Conservation (phyloP, 441 rosid genomes). For the Populus tomentosa region DNA sequence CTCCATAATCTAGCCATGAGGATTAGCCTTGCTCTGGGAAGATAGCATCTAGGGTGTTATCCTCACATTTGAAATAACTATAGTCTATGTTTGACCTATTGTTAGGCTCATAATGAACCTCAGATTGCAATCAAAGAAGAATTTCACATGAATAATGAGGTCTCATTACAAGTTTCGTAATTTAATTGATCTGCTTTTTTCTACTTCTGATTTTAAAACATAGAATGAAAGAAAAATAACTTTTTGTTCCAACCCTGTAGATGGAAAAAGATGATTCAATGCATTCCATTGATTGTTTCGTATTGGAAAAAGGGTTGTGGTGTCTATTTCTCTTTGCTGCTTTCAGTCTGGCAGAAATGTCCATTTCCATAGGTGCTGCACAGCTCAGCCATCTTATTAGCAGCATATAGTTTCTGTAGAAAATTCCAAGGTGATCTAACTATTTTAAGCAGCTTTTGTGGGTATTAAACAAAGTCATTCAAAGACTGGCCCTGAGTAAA, state of each 20-base stretch:
- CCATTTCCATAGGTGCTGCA: background rate
- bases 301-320: no score
- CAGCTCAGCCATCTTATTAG: background rate
- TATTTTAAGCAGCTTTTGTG: background rate
- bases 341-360: background rate
- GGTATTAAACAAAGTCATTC: background rate
- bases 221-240: no score
- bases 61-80: conserved; percentile 4
- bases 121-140: background rate
- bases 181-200: background rate
- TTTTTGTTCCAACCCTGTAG: background rate
- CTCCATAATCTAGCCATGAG: background rate
- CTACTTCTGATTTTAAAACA: background rate
- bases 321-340: background rate
- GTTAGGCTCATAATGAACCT: background rate
- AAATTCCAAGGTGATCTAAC: background rate
- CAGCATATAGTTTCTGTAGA: background rate
- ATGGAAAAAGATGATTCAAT: background rate
- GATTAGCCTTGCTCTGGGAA: background rate
- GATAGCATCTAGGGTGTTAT: background rate
- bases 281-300: background rate
- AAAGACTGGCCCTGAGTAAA: background rate
- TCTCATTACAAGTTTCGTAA: background rate
- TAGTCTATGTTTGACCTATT: background rate
- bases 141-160: background rate